phyloP scores from a whole-genome alignment of 2,329 filamentous ascomycete genomes.

The Phoma sp. region DNA sequence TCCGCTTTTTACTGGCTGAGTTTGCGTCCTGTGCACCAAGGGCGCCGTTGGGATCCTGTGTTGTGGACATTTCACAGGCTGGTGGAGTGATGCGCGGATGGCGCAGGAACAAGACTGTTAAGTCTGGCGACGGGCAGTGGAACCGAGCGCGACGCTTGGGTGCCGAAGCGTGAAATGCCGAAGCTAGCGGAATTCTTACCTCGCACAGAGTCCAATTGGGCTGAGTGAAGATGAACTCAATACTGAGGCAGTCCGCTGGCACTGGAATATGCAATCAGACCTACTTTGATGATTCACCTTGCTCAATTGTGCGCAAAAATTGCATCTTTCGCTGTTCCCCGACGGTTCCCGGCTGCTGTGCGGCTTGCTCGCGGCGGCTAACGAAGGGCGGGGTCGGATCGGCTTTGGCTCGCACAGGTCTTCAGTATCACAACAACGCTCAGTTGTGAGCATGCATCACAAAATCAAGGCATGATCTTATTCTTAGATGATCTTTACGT shows the following conservation, averaged over 20 bases:
- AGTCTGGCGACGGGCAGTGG: conserved; percentile 22
- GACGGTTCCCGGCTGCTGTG: conserved; percentile 7
- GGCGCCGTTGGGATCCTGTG: conserved; percentile 26
- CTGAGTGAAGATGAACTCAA: background rate
- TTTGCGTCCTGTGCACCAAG: conserved; percentile 26
- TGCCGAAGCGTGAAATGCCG: conserved; percentile 16
- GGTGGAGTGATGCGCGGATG: conserved; percentile 36
- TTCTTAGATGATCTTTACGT: too few relatives aligned
- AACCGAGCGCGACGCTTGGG: conserved; percentile 2
- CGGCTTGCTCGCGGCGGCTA: conserved; percentile 5
- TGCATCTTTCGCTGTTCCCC: conserved; percentile 3
- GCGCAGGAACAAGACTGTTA: conserved; percentile 35
- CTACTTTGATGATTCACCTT: background rate
- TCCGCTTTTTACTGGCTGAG: conserved; percentile 41
- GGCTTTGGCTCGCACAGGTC: background rate
- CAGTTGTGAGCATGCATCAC: background rate
- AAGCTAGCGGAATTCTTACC: background rate
- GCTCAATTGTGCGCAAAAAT: background rate
- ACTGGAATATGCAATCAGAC: background rate
- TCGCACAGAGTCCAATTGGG: background rate
- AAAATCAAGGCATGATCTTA: background rate
- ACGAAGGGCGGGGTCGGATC: conserved; percentile 7
- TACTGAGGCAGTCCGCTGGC: background rate
- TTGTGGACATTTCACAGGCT: conserved; percentile 22
- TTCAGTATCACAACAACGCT: background rate